These are phyloP conservation scores for Mycena chlorophos DNA, from an alignment of 768 basidiomycete genomes.

Conservation along the genomic window DNA sequence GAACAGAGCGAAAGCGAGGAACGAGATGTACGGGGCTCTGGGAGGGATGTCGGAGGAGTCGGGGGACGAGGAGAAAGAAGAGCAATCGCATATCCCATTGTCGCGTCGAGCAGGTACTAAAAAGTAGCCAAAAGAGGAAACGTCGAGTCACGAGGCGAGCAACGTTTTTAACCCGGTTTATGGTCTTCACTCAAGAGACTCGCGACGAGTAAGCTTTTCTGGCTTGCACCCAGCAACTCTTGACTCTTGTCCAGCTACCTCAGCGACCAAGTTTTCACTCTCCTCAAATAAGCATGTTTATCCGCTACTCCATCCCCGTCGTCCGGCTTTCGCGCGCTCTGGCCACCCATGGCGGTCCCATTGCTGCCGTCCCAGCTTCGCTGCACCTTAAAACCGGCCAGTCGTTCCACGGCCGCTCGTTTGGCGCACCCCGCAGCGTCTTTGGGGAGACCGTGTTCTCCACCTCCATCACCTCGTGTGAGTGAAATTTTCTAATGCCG, in stretches of 20 bases:
- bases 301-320: constrained; percentile 51
- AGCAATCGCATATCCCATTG: constrained; percentile 61
- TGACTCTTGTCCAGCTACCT: constrained; percentile 62
- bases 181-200: constrained; percentile 85
- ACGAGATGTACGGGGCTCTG: constrained; percentile 42
- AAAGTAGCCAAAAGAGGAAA: background rate
- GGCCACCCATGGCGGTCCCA: constrained; percentile 62
- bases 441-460: constrained; percentile 99
- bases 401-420: constrained; percentile 85
- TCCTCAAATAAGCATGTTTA: constrained; percentile 56
- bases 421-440: constrained; percentile 83
- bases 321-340: constrained; percentile 57
- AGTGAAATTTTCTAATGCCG: constrained; percentile 30
- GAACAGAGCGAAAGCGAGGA: constrained; percentile 8
- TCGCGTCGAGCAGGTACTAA: constrained; percentile 52
- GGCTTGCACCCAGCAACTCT: constrained; percentile 1
- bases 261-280: constrained; percentile 87
- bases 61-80: constrained; percentile 33
- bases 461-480: constrained; percentile 97
- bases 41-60: constrained; percentile 41
- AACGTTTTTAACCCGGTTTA: constrained; percentile 39
- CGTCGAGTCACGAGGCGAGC: constrained; percentile 8
- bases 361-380: constrained; percentile 63
- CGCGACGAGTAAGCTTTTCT: constrained; percentile 73
- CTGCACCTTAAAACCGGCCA: constrained; percentile 94